Evolutionary conservation across 1,284 basidiomycete species (phyloP).

Genomic region (Ceratobasidium sp.): DNA sequence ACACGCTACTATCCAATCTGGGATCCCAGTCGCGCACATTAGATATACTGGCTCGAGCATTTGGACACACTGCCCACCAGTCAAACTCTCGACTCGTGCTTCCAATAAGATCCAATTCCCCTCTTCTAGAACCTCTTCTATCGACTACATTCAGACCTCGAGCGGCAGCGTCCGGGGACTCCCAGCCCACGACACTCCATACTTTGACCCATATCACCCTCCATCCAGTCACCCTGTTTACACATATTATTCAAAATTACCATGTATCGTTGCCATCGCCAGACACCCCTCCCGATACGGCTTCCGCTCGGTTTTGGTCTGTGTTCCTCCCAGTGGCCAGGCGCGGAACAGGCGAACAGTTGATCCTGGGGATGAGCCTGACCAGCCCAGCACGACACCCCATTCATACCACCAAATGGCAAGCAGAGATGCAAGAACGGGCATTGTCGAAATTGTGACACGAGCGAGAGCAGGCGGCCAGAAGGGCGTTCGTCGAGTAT

Average conservation of each 20-base stretch:
- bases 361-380: conserved; percentile 67
- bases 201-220: conserved; percentile 69
- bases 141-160: conserved; percentile 62
- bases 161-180: neutral
- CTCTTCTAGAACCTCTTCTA: conserved; percentile 63
- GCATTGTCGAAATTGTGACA: conserved; percentile 1
- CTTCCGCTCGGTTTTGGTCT: conserved; percentile 67
- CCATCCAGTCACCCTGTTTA: conserved; percentile 69
- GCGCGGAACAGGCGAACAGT: conserved; percentile 64
- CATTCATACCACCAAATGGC: neutral
- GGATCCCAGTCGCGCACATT: conserved; percentile 63
- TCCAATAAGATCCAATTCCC: conserved; percentile 62
- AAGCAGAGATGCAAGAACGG: conserved; percentile 8
- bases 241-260: conserved; percentile 69
- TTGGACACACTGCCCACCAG: conserved; percentile 24
- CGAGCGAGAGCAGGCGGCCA: conserved; percentile 12
- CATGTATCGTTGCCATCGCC: conserved; percentile 69
- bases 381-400: conserved; percentile 49
- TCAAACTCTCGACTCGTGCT: conserved; percentile 70
- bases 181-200: conserved; percentile 49
- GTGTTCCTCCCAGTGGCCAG: conserved; percentile 72
- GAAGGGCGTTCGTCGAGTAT: conserved; percentile 11
- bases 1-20: conserved; percentile 59
- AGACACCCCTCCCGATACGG: conserved; percentile 54
- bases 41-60: conserved; percentile 45